Conservation (phyloP, 495 filamentous ascomycete species). For the Lepidopterella palustris region DNA sequence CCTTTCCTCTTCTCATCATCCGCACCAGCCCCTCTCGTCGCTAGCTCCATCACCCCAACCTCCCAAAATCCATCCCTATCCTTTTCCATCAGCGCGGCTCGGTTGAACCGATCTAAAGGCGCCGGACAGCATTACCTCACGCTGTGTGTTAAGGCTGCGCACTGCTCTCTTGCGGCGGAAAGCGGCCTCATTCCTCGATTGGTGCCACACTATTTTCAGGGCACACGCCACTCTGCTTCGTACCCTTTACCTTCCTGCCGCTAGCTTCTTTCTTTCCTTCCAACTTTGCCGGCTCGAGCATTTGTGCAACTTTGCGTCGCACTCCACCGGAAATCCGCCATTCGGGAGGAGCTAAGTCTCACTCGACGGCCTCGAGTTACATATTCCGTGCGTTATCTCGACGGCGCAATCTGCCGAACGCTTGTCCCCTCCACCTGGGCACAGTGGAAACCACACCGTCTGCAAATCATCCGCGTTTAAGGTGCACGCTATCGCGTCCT, state of each 20-base stretch:
- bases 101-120: constrained; percentile 23
- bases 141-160: constrained; percentile 20
- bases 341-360: constrained; percentile 14
- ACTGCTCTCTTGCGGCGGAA: too few relatives aligned
- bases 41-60: neutral
- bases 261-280: constrained; percentile 21
- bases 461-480: constrained; percentile 40
- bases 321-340: constrained; percentile 24
- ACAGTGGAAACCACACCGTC: constrained; percentile 25
- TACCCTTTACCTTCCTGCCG: constrained; percentile 14
- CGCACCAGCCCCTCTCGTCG: neutral
- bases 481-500: constrained; percentile 32
- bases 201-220: constrained; percentile 22
- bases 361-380: constrained; percentile 19
- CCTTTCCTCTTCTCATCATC: neutral
- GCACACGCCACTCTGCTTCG: constrained; percentile 19
- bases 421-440: constrained; percentile 24
- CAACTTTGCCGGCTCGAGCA: constrained; percentile 10
- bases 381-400: constrained; percentile 27
- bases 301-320: constrained; percentile 28
- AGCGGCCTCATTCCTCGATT: constrained; percentile 13
- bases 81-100: constrained; percentile 23
- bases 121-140: constrained; percentile 23
- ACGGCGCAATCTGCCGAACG: constrained; percentile 29
- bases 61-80: neutral